Base-by-base conservation (phyloP, 2,329 filamentous ascomycete species). In the Diplodia mutila region DNA sequence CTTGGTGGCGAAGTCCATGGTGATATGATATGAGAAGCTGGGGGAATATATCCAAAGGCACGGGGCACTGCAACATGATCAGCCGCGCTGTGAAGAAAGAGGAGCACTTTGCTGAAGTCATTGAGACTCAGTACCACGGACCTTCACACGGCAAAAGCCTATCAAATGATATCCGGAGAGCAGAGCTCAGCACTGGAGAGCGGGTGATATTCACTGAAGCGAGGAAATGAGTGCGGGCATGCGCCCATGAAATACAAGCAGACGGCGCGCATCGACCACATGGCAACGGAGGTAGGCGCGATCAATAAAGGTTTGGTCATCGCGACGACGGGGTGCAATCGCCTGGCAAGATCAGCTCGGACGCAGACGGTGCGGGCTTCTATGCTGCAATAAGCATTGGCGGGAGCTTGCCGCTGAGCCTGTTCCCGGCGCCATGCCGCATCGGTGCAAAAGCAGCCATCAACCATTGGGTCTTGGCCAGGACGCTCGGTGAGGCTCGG, bases 381-480 rank as follows among this genome's bases (percentile, higher is more conserved):
- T 27, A 46, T 53, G 29, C 29, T 39, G 29, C n/a, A 66, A 54
- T 37, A 66, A 57, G 39, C 64, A 66, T 57, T 55, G 64, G 52
- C 52, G 37, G 51, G 29, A 57, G 64, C 64, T 57, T 66, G 52
- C 64, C 64, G 64, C 29, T 25, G 39, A 57, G 64, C 37, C 52
- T 49, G 64, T 49, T 51, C n/a, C 59, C 42, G 59, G 48, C 49
- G 23, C 61, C 61, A 54, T 65, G 5, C 61, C 49, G 11, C 9
- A 54, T 34, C 11, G 4, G 59, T 34, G 46, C 18, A 63, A 37
- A 32, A 18, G 37, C 23, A 39, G 18, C 4, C 34, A 27, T 16
- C 5, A n/a, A 27, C 42, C 23, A 46, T 59, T 59, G 55, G 55
- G 16, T 23, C 37, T 46, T 59, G 34, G 23, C 49, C 27, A 48